phyloP scores from a whole-genome alignment of 2,329 filamentous ascomycete species.

The Fusarium tjaetaba region DNA sequence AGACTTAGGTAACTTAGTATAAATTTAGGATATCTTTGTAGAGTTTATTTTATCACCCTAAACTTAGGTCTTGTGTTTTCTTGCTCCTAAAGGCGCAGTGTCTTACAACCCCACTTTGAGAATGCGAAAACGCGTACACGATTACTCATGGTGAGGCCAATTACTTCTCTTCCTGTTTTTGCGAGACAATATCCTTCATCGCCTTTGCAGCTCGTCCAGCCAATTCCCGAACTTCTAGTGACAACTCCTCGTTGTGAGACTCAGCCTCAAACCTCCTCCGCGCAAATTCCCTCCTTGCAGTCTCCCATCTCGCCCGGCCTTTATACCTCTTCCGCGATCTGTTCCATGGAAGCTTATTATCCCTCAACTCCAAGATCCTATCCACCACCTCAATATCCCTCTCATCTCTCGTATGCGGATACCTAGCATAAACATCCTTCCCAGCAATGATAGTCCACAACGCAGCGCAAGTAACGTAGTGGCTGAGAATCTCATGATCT shows the following conservation, averaged over 20 bases:
- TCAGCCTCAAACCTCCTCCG: conserved; percentile 1
- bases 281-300: conserved; percentile 1
- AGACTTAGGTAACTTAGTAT: too few species aligned
- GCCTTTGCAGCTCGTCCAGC: not conserved
- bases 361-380: not conserved
- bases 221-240: not conserved
- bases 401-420: not conserved
- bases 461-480: not conserved
- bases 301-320: conserved; percentile 9
- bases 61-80: too few species aligned
- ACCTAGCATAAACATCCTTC: not conserved
- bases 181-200: not conserved
- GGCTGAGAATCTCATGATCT: not conserved
- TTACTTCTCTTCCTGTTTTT: accelerated
- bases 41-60: too few species aligned
- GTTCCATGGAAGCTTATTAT: not conserved
- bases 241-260: not conserved
- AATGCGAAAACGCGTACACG: accelerated
- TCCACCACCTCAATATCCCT: not conserved
- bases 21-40: too few species aligned
- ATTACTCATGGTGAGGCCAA: accelerated
- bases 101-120: not conserved
- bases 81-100: too few species aligned
- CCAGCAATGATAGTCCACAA: not conserved
- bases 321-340: not conserved